A percentile compares a stretch with the other conserved stretches of the same genome.
phyloP scores from a whole-genome alignment of 169 alveolate species.

The Plasmodium vivax region DNA sequence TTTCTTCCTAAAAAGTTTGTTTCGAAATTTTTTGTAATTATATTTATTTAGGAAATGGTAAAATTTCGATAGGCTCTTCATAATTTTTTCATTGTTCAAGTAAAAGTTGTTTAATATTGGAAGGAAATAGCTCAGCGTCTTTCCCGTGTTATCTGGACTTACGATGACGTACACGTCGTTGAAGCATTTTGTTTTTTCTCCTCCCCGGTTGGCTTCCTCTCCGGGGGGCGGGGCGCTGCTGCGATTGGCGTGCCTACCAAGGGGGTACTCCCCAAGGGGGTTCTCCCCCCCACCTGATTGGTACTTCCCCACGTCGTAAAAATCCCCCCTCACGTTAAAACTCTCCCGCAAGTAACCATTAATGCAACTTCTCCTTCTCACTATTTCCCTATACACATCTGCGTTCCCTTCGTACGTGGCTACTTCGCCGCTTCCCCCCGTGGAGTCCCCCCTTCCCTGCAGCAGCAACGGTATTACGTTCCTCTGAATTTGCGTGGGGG shows the following conservation, averaged over 20 bases:
- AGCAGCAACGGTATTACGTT: conserved; percentile 67
- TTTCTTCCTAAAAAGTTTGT: conserved; percentile 63
- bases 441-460: neutral
- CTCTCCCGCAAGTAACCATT: conserved; percentile 37
- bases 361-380: conserved; percentile 33
- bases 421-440: neutral
- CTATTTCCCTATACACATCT: conserved; percentile 30
- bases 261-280: neutral
- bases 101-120: conserved; percentile 64
- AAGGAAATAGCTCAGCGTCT: conserved; percentile 73
- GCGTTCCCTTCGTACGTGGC: neutral
- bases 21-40: conserved; percentile 70
- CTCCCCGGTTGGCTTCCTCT: neutral
- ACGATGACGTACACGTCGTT: conserved; percentile 65
- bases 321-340: neutral
- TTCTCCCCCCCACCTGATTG: neutral
- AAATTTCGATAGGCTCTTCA: conserved; percentile 53
- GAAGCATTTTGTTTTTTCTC: conserved; percentile 42
- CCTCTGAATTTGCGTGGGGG: conserved; percentile 67
- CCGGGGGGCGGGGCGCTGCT: neutral
- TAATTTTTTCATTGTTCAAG: conserved; percentile 32
- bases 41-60: conserved; percentile 65
- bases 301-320: conserved; percentile 50
- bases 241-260: neutral
- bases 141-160: conserved; percentile 72